These are phyloP conservation scores for Taphrina confusa DNA, from an alignment of 1,139 yeast species.

Conservation along the genomic window DNA sequence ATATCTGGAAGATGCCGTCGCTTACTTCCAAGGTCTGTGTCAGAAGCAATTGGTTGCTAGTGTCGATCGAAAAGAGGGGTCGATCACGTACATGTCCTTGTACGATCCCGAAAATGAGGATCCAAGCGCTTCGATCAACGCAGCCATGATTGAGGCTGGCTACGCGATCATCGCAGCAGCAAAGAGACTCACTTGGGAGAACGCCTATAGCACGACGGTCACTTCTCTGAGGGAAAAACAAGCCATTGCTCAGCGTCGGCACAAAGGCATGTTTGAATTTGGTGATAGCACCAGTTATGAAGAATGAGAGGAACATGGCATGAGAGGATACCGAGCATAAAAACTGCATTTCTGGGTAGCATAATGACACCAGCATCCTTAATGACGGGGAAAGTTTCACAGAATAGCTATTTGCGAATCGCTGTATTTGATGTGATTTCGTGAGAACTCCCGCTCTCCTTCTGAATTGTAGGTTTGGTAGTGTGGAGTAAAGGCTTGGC, in stretches of 20 bases:
- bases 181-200: slow-evolving; percentile 49
- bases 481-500: too few species aligned
- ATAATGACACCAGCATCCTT: too few species aligned
- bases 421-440: too few species aligned
- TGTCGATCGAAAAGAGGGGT: slow-evolving; percentile 50
- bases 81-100: slow-evolving; percentile 55
- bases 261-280: slow-evolving; percentile 76
- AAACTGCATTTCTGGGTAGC: too few species aligned
- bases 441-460: too few species aligned
- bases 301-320: slow-evolving; percentile 38
- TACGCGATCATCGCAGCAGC: slow-evolving; percentile 61
- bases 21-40: slow-evolving; percentile 58
- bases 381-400: too few species aligned
- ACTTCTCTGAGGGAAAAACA: slow-evolving; percentile 45
- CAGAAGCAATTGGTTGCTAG: slow-evolving; percentile 64
- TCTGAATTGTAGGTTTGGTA: too few species aligned
- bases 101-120: slow-evolving; percentile 59
- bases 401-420: too few species aligned
- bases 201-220: slow-evolving; percentile 40
- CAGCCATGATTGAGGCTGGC: slow-evolving; percentile 63
- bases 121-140: slow-evolving; percentile 62
- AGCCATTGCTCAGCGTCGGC: slow-evolving; percentile 54
- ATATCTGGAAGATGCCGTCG: slow-evolving; percentile 62
- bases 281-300: slow-evolving; percentile 75
- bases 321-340: too few species aligned